These are phyloP conservation scores for Alternaria longipes DNA, from an alignment of 2,329 filamentous ascomycete genomes.

Conservation along the genomic window DNA sequence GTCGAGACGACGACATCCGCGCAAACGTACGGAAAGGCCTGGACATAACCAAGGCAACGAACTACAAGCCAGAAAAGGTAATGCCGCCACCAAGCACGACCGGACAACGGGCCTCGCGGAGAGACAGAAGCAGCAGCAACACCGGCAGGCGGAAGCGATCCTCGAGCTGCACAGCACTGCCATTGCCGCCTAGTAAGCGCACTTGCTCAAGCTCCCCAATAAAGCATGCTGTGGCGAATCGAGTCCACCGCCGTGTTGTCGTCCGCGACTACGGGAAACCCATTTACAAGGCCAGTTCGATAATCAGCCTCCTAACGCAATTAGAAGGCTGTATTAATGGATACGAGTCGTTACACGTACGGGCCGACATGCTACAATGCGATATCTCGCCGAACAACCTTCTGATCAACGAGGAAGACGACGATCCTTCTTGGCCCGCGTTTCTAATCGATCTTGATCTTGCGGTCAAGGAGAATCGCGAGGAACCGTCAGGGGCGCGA, in stretches of 20 bases:
- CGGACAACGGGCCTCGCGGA: constrained; percentile 23
- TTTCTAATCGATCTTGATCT: constrained; percentile 57
- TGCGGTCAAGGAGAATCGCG: constrained; percentile 48
- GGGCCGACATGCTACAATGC: constrained; percentile 52
- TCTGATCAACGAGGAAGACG: constrained; percentile 57
- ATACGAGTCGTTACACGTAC: constrained; percentile 41
- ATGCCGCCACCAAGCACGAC: constrained; percentile 6
- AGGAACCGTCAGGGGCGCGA: constrained; percentile 51
- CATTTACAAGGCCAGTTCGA: constrained; percentile 52
- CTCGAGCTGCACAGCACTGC: background rate
- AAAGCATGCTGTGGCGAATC: background rate
- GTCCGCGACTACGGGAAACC: constrained; percentile 53
- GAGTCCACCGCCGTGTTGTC: constrained; percentile 48
- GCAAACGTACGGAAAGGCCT: constrained; percentile 20
- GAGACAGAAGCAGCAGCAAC: constrained; percentile 11
- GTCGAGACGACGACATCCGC: constrained; percentile 9
- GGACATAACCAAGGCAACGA: background rate
- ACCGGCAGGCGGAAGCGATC: background rate
- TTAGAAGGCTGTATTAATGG: constrained; percentile 52
- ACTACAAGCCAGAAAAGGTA: background rate
- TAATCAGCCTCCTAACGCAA: background rate
- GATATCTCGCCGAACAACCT: constrained; percentile 60
- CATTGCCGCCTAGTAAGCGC: background rate
- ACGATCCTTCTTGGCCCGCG: constrained; percentile 50
- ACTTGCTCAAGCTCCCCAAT: background rate